Evolutionary conservation across 75 land plant genomes (phyloP), one percentile per base, ranked within the genome.

Genomic region (Selaginella tamariscina): DNA sequence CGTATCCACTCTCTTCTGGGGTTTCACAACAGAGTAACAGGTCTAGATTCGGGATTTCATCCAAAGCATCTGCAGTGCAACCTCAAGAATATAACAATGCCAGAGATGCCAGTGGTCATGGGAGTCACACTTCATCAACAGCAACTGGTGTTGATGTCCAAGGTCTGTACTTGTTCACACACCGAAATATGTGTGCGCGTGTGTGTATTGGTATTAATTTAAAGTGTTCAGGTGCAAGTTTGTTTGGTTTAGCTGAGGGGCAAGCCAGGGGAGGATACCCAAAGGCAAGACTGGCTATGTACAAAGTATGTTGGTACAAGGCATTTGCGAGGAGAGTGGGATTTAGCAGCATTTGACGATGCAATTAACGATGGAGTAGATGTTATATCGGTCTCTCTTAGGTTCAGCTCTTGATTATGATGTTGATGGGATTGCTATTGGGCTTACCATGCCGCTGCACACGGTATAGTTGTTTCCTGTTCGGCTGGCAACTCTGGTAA

Each of bases 191-290:
- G n/a, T n/a, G n/a, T n/a, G n/a, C n/a, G n/a, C n/a, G n/a, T n/a
- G n/a, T n/a, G n/a, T n/a, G n/a, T n/a, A n/a, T n/a, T n/a, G n/a
- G n/a, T n/a, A n/a, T n/a, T n/a, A n/a, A n/a, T n/a, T n/a, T n/a
- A n/a, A n/a, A n/a, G n/a, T n/a, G n/a, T 49, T 49, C 54, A 49
- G 62, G 62, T 9, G 62, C 62, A 27, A 59, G 62, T 21, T 8
- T 59, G 62, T 23, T 23, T n/a, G 62, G 62, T 2, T 21, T 59
- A 2, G 62, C 62, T 8, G 26, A 27, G 21, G 62, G 62, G 8
- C 8, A 8, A 5, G 62, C 62, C 62, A 59, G 62, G 23, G 62
- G 62, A 2, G 26, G 21, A 27, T 21, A 21, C 23, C n/a, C 62
- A n/a, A 59, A 59, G 8, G 62, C 62, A 5, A 59, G 62, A 27